These are phyloP conservation scores for Funneliformis geosporum DNA, from an alignment of 192 early-diverging fungal species.

Conservation along the genomic window DNA sequence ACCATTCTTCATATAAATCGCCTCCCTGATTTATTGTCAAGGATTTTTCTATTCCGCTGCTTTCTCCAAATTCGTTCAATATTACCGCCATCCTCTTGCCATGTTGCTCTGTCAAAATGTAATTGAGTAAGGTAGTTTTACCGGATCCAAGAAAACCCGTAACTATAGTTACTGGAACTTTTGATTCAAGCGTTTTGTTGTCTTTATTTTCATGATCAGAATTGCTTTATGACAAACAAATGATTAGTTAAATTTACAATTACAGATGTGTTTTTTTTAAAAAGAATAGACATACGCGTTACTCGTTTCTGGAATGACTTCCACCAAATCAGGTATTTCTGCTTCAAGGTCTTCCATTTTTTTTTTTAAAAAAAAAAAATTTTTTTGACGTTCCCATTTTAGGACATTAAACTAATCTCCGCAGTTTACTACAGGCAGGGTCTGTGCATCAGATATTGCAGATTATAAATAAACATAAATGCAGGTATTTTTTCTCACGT, in stretches of 20 bases:
- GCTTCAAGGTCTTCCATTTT: no score
- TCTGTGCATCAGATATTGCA: no score
- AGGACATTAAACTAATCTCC: no score
- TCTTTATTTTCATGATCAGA: neutral
- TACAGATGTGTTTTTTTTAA: neutral
- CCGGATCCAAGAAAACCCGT: slow-evolving; percentile 82
- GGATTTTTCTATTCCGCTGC: slow-evolving; percentile 90
- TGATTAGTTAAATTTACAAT: neutral
- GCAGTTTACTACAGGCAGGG: no score
- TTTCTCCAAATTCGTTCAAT: slow-evolving; percentile 98
- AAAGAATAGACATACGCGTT: neutral
- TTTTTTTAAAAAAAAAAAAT: no score
- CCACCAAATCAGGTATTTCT: neutral
- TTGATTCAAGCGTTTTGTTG: slow-evolving; percentile 20
- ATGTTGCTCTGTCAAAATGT: slow-evolving; percentile 80
- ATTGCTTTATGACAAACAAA: neutral
- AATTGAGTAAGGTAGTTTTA: slow-evolving; percentile 92
- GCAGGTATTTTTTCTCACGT: no score
- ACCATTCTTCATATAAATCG: slow-evolving; percentile 91
- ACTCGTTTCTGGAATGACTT: neutral
- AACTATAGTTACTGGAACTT: slow-evolving; percentile 51
- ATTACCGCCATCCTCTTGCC: slow-evolving; percentile 97
- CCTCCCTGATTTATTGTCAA: slow-evolving; percentile 82
- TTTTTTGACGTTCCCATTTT: no score
- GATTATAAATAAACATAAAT: no score